Evolutionary conservation across 495 filamentous ascomycete genomes (phyloP), one percentile per base, ranked within the genome.

Genomic region (Talaromyces ruber): DNA sequence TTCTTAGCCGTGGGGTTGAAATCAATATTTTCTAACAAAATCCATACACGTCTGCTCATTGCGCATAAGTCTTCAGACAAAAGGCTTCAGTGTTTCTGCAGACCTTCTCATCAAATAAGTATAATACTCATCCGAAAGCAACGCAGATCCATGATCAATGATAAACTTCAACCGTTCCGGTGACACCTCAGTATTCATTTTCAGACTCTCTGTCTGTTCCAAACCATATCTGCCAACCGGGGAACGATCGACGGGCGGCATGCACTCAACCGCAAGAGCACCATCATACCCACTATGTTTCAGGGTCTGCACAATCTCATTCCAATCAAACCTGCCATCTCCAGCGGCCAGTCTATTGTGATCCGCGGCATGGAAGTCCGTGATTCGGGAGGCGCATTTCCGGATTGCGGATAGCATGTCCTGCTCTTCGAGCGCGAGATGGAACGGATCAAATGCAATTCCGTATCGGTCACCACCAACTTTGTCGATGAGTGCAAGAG

Each of bases 161-260:
- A 71, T 54, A 22, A 71, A 71, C 26, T 68, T 63, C 26, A 71
- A 18, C 18, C 63, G 65, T 1, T 64, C 69, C 26, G 37, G 45
- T 4, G 66, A 61, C 2, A 68, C 67, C 55, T 64, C 64, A 34
- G 65, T 58, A 21, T 66, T 62, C 1, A 55, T 54, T 32, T 70
- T 64, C 16, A 69, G n/a, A n/a, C 18, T 11, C 47, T 62, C 45
- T 6, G 26, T 47, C 54, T 67, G 65, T 7, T 50, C 60, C 18
- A 53, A 47, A 0, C 65, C 64, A 52, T 65, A 70, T 6, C 24
- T 52, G 11, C 62, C 62, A 5, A 22, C 25, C 7, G 67, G 50
- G 21, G 69, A 68, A 43, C 67, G 64, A 54, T 71, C 67, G 24
- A 71, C 66, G 6, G 67, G 69, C 8, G 67, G 69, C 67, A 70